Base-by-base conservation (phyloP, 1,284 basidiomycete species). In the Wolfiporia cocos region DNA sequence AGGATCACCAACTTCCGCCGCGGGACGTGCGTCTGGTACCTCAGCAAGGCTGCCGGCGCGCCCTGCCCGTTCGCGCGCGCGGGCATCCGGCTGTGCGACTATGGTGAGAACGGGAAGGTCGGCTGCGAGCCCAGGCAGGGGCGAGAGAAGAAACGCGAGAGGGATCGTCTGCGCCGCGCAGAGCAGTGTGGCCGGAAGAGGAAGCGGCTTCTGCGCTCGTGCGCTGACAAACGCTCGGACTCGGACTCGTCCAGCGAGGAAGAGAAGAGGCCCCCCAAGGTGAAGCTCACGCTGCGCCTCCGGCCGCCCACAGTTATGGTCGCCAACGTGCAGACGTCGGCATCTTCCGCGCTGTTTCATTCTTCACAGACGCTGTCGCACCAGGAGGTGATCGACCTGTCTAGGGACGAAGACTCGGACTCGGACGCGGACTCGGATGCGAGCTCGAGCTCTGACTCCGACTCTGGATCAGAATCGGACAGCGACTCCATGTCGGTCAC, bases 1-100 rank as follows among this genome's bases (percentile, higher is more conserved):
- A 69, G 81, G 30, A 49, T 69, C 20, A 86, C 84, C n/a, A 85
- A 85, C 58, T 87, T 86, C 56, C 72, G 84, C 43, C 73, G 79
- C 32, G 85, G 85, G 26, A 87, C 85, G 29, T 74, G 76, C 54
- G 82, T 87, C 6, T 87, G 83, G 83, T 87, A 86, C 61, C 70
- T 87, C 38, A 81, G 78, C 57, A 73, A 75, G 51, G 81, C 80
- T 17, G 76, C 82, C 4, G 85, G 85, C 31, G 74, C 78, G 7
- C 77, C 79, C 0, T 86, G 84, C 60, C 84, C 84, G 3, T 87
- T 87, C 57, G 64, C 78, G 7, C 70, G 78, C 44, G 78, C 72
- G 2, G 80, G 81, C n/a, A 81, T 87, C 34, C 71, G 76, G 24
- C 67, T 86, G 4, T 81, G 74, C 56, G 77, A 86, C 36, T 85